Evolutionary conservation across 208 protist genomes (phyloP), one percentile per base, ranked within the genome.

Genomic region (Trypanosoma theileri): DNA sequence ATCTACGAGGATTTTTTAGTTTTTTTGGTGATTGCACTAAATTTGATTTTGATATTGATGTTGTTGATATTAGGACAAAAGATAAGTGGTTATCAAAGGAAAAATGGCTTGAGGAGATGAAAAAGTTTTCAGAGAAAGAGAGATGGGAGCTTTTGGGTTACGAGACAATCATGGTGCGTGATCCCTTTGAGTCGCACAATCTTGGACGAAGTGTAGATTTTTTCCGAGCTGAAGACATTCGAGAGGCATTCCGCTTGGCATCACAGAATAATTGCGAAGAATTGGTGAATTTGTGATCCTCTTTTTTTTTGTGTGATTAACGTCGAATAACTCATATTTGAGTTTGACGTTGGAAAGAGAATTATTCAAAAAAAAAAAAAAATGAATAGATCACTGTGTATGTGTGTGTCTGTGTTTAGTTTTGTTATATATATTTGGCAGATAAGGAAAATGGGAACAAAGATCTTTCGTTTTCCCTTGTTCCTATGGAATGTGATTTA

Each of bases 191-290:
- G 48, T 31, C 69, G 22, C 89, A 95, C 41, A 93, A 77, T 60
- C 68, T 95, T 4, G 89, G 85, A 1, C 66, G 86, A 9, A 87
- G 86, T 61, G 86, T 95, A 12, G 87, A 95, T 69, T 95, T 95
- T 69, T 92, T 95, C 52, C 69, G 76, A 11, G 81, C 71, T 1
- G 89, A 95, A 55, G 56, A 66, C 21, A 85, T 95, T 40, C 73
- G 87, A 8, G 89, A 95, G 51, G 75, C 31, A 12, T 91, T 95
- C 73, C 75, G 88, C 31, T 65, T 80, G 13, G 62, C 87, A 7
- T 66, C 76, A 16, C 77, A 85, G 16, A 75, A 73, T 26, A 66
- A 69, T 16, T 56, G 46, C 19, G 57, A 86, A 11, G 50, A 59
- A 40, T 14, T 75, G 48, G 19, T 55, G 21, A 35, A 51, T 40